Evolutionary conservation across 768 basidiomycete genomes (phyloP), one percentile per base, ranked within the genome.

Genomic region (Leucocoprinus leucothites): DNA sequence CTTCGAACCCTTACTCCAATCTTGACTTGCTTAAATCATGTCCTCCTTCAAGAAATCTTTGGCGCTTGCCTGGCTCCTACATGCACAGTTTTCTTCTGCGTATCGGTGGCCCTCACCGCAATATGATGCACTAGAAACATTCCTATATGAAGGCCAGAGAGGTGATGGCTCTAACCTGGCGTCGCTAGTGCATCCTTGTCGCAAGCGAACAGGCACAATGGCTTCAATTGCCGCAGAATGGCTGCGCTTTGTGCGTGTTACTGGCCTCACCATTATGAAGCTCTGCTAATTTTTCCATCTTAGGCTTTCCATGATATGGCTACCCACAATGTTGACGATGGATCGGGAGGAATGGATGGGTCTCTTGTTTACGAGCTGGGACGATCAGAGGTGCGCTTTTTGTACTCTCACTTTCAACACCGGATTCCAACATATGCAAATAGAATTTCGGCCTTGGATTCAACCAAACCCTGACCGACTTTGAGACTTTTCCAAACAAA

Each of bases 261-360:
- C 18, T 48, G 4, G 24, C 24, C 48, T 38, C 25, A 47, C n/a
- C 28, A 18, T 48, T n/a, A n/a, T n/a, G n/a, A n/a, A n/a, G n/a
- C n/a, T n/a, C n/a, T n/a, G n/a, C n/a, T n/a, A n/a, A n/a, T n/a
- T n/a, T n/a, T n/a, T n/a, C n/a, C n/a, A 26, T 35, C 24, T 13
- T 41, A 79, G 76, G 74, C 77, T 28, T 81, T 78, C 59, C 79
- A 82, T 60, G 79, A 82, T 63, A 73, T 75, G 69, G 70, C 77
- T 18, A 77, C 79, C 6, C 70, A 77, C 49, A 72, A 80, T 58
- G 65, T 67, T 25, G 66, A 71, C n/a, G 69, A 72, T 61, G 78
- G 77, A 7, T 71, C 70, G 1, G 80, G 79, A 19, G 79, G 80
- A n/a, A 41, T 82, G 51, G 80, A 82, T 56, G 76, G 75, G 19